Base-by-base conservation (phyloP, 768 basidiomycete species). In the Flagelloscypha sp. region DNA sequence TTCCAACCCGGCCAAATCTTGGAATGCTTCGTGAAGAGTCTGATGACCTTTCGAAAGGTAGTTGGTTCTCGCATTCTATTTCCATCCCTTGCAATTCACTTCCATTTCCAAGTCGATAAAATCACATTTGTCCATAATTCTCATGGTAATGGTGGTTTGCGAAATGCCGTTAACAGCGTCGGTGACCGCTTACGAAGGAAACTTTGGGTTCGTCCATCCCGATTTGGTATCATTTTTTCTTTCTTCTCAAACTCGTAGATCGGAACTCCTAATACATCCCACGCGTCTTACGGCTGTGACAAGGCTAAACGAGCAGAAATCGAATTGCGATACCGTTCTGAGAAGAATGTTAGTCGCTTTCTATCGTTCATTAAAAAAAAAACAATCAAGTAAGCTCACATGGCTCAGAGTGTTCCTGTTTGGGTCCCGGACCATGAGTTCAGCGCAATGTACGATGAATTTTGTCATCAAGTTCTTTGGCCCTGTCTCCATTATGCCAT, bases 381-480 rank as follows among this genome's bases (percentile, higher is more conserved):
- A n/a, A n/a, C n/a, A n/a, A n/a, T n/a, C n/a, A n/a, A n/a, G n/a
- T n/a, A n/a, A n/a, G n/a, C n/a, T n/a, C n/a, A n/a, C n/a, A n/a
- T n/a, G n/a, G n/a, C n/a, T n/a, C 38, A 43, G 27, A 66, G 62
- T 37, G 44, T 69, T 3, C 67, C 84, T 0, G 82, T 89, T 13
- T 89, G 85, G 87, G 80, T 90, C 36, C 79, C 82, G 1, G 81
- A 85, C 48, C 67, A 70, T 2, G 85, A 85, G 48, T 88, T 90
- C 43, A 68, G 76, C 41, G 75, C 74, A 33, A 80, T 74, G 50
- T 90, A 90, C 44, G 85, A 88, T 53, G 80, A 84, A 46, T 90
- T 87, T 54, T 90, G 86, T 49, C 87, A 90, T 46, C 84, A 85
- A 58, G 85, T 90, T 12, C 68, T 90, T 19, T 92, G 87, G 87